Evolutionary conservation across 768 basidiomycete species (phyloP), one percentile per base, ranked within the genome.

Genomic region (Lentinula aciculospora): DNA sequence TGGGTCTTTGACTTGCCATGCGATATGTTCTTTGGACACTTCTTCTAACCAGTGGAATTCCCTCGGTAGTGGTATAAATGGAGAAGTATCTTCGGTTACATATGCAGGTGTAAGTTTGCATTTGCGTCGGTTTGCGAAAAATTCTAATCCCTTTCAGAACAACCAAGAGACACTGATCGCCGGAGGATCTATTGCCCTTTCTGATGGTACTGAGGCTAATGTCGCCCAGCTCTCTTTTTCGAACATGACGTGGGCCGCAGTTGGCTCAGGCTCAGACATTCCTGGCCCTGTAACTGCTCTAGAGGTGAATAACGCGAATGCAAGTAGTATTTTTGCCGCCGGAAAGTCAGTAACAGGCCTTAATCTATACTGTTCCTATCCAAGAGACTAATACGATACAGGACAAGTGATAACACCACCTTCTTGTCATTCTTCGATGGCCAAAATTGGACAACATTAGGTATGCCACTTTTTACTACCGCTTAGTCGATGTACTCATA

Each of bases 201-300:
- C 84, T 1, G 82, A 82, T 63, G 82, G 81, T 46, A 81, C 80
- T 7, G 67, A 79, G 3, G 79, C 88, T 10, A 92, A 90, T 66
- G 87, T 96, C 47, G 89, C 84, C 0, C 75, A 80, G 56, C 98
- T 81, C 69, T 76, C 78, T 58, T 84, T 95, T 65, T 63, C 79
- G 34, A 94, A 93, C 65, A 64, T 72, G 2, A 85, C 84, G 2
- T 99, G 96, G 96, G 73, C 74, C 7, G 67, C 85, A 1, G 67
- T 94, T 27, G 92, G 90, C 9, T 67, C 73, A 45, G 70, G 80
- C 12, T 68, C 70, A 12, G 76, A 82, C 47, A 76, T 98, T 23
- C 92, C 94, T 45, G 96, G 96, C 3, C 94, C 94, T 2, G 89
- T 94, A 1, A 89, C 93, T 3, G 94, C 96, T 10, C 68, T 98